phyloP scores from a whole-genome alignment of 257 asterid genomes.

The Penstemon davidsonii region DNA sequence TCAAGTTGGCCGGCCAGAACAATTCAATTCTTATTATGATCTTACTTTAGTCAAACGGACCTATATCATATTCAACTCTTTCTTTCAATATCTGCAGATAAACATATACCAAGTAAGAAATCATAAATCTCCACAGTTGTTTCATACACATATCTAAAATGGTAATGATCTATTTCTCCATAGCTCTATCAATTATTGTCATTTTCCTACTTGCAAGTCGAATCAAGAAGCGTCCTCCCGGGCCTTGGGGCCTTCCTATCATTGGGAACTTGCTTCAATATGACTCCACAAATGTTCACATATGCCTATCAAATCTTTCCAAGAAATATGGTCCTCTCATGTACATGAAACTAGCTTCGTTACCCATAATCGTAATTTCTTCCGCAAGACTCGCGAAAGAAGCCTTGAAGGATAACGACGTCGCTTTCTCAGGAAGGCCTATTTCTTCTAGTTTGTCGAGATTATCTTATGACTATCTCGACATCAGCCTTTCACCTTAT shows the following conservation, averaged over 20 bases:
- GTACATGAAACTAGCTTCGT: background rate
- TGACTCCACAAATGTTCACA: background rate
- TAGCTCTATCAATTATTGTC: too few relatives aligned
- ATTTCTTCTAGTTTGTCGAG: background rate
- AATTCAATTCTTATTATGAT: too few relatives aligned
- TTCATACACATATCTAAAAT: too few relatives aligned
- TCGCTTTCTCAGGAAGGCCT: slow-evolving; percentile 11
- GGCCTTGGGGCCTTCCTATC: background rate
- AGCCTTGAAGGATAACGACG: background rate
- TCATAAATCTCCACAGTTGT: too few relatives aligned
- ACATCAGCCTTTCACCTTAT: background rate
- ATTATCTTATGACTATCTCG: background rate
- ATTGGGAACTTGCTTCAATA: background rate
- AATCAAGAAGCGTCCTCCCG: background rate
- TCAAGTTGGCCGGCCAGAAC: too few relatives aligned
- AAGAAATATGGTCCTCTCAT: background rate
- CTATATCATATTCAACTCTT: too few relatives aligned
- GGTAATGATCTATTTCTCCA: too few relatives aligned
- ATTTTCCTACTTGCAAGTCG: too few relatives aligned
- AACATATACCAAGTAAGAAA: too few relatives aligned
- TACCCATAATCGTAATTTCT: background rate
- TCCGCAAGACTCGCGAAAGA: background rate
- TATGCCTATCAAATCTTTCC: background rate
- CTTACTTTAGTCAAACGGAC: too few relatives aligned
- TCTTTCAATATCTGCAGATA: too few relatives aligned